Conservation (phyloP, 257 asterid species). For the Galeopsis tetrahit region DNA sequence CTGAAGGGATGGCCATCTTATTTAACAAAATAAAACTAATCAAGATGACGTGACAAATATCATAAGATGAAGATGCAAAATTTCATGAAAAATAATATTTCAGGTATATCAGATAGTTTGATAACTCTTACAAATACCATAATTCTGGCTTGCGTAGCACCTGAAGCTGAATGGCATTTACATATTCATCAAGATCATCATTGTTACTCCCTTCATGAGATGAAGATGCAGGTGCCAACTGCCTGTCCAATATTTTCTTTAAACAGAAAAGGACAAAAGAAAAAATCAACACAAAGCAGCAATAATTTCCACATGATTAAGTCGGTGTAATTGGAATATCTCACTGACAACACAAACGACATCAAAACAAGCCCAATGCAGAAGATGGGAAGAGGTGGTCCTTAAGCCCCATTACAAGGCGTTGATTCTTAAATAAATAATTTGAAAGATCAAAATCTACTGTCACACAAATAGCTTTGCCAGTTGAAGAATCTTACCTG, state of each 20-base stretch:
- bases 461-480: conserved; percentile 11
- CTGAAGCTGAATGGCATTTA: conserved; percentile 46
- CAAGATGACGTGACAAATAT: background rate
- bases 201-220: conserved; percentile 40
- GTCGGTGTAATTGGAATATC: conserved; percentile 12
- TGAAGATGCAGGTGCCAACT: conserved; percentile 42
- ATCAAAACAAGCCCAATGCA: conserved; percentile 1
- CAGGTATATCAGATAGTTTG: conserved; percentile 38
- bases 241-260: conserved; percentile 61
- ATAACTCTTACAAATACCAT: conserved; percentile 82
- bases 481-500: conserved; percentile 44
- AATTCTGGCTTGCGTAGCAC: conserved; percentile 58
- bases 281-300: conserved; percentile 27
- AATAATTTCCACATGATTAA: conserved; percentile 14
- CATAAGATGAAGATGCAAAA: conserved; percentile 12
- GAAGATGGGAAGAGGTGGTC: conserved; percentile 15
- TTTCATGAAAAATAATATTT: conserved; percentile 6
- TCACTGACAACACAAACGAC: background rate
- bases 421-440: background rate
- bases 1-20: conserved; percentile 63
- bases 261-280: conserved; percentile 30
- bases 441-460: conserved; percentile 3
- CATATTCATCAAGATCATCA: conserved; percentile 44
- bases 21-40: conserved; percentile 29
- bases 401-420: background rate